Evolutionary conservation across 352 stramenopile genomes (phyloP).

Genomic region (Globisporangium recalcitrans): DNA sequence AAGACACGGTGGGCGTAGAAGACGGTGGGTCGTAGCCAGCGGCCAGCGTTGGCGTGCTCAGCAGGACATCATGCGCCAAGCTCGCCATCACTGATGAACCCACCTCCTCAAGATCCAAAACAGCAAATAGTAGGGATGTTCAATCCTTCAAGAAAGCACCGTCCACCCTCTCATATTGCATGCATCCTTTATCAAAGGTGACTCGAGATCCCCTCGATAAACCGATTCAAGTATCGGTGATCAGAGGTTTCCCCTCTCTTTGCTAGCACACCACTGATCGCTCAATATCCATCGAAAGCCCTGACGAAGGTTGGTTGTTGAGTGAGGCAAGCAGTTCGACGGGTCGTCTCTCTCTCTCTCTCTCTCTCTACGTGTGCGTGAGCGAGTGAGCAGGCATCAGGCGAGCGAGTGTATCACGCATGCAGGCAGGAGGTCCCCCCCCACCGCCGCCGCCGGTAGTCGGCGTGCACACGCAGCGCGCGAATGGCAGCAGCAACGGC

Average conservation of each 20-base stretch:
- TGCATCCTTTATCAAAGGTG: background rate
- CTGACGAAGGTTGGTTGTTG: slow-evolving; percentile 7
- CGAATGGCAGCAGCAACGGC: slow-evolving; percentile 1
- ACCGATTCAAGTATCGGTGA: background rate
- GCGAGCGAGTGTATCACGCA: slow-evolving; percentile 2
- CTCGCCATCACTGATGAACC: background rate
- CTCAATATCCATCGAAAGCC: slow-evolving; percentile 7
- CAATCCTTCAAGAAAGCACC: no score
- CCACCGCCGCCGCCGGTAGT: slow-evolving; percentile 23
- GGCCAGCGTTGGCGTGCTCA: background rate
- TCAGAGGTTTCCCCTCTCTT: slow-evolving; percentile 5
- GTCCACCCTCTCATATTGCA: no score
- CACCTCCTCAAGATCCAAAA: slow-evolving; percentile 7
- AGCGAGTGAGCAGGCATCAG: background rate
- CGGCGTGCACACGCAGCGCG: slow-evolving; percentile 12
- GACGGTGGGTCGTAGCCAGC: background rate
- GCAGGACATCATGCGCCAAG: background rate
- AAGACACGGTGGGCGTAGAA: background rate
- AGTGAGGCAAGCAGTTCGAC: slow-evolving; percentile 6
- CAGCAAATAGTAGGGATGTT: no score
- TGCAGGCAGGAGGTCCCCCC: slow-evolving; percentile 14
- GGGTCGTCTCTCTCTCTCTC: background rate
- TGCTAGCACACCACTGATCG: background rate
- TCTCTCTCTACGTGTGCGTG: background rate
- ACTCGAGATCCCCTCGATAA: background rate